Evolutionary conservation across 2,329 filamentous ascomycete species (phyloP), one percentile per base, ranked within the genome.

Genomic region (Corniculantispora saksenae): DNA sequence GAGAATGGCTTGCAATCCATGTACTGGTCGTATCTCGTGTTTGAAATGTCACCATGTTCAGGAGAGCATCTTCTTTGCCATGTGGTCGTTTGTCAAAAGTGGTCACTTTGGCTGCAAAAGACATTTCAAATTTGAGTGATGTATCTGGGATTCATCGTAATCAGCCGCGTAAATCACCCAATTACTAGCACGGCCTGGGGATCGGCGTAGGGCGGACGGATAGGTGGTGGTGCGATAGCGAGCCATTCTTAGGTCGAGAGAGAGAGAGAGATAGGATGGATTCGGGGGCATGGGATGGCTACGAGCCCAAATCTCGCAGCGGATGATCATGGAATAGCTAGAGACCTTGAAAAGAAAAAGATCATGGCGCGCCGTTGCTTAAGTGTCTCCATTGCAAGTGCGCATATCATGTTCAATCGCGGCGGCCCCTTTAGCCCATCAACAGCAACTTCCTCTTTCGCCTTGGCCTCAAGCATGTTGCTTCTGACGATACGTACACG

Each of bases 401-500:
- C 32, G 15, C 38, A 27, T 15, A 43, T 43, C 17, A 43, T 9
- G 23, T 3, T 43, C 38, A 35, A 38, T 40, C 35, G 17, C 8
- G 23, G 13, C 17, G 47, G 25, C 57, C 58, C 32, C 23, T 21
- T 12, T 10, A 25, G n/a, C 19, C 10, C 15, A 9, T 50, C 13
- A 19, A 13, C 21, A 19, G 4, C 38, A 15, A 4, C 38, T 43
- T 13, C 38, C 38, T 6, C 17, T 19, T 15, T 43, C 38, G 38
- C 12, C 17, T 43, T 43, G 7, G 53, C 29, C 19, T 55, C 45
- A 59, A 5, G 21, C 23, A 27, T 21, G 47, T 38, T 60, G 57
- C 57, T 61, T 61, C 47, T 61, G 35, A 40, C 25, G 59, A 61
- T 21, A 45, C 10, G 48, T 27, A n/a, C 58, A 61, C 25, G 48